Base-by-base conservation (phyloP, 2,329 filamentous ascomycete species). In the Thermochaetoides dissita region DNA sequence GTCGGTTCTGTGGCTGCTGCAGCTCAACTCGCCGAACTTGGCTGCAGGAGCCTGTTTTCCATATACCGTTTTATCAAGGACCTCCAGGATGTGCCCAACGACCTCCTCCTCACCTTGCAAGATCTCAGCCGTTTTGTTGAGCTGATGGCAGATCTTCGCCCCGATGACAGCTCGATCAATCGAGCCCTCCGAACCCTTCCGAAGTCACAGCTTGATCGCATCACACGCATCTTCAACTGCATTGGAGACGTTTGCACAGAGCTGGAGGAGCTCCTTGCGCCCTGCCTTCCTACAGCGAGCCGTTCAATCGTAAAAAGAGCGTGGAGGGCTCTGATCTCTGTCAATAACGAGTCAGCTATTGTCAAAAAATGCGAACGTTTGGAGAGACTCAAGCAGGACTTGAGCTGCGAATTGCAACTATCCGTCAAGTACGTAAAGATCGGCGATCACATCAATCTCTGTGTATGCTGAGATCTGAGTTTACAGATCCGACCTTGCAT, bases 341-440 rank as follows among this genome's bases (percentile, higher is more conserved):
- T 39, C 41, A 43, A 35, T 8, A 37, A 30, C 10, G 41, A 39
- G n/a, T 9, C 10, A 6, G 41, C 38, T 12, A 43, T 39, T 8
- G 10, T 39, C 10, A 43, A 43, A 29, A 28, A 28, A 24, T 39
- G 36, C 33, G 37, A 43, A n/a, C 30, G 32, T 10, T 8, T 43
- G 10, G 36, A 43, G 31, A 39, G 41, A 12, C 32, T 43, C 5
- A 43, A 39, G 17, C 36, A 43, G 10, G 41, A 43, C 33, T 12
- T 43, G 17, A 30, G 8, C 24, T 36, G 37, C 10, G 31, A 43
- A 10, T 33, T 43, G 10, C 41, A 43, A 24, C 17, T 24, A 24
- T 24, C 3, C 17, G 3, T 24, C 17, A 24, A 24, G 17, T 24
- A 24, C 17, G 17, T 24, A 24, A 24, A 24, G 17, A 24, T 24